Base-by-base conservation (phyloP, 2,329 filamentous ascomycete species). In the Cryphonectria naterciae region DNA sequence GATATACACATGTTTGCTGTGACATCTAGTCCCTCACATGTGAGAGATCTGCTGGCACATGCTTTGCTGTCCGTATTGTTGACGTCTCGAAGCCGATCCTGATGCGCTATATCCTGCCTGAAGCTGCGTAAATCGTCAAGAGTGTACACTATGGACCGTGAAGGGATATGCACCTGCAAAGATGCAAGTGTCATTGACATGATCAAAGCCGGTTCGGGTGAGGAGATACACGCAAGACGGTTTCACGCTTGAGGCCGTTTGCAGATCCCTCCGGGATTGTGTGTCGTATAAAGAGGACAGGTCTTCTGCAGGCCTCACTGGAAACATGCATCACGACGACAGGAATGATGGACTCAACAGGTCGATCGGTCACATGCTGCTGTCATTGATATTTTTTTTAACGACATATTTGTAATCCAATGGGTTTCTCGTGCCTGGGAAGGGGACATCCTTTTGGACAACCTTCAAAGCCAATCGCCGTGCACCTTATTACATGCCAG, bases 401-500 rank as follows among this genome's bases (percentile, higher is more conserved):
- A 22, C 2, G 1, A 17, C 13, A 4, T 43, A 8, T 22, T 8
- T 19, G 19, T 19, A 46, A 5, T 49, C 17, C 17, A 22, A 8
- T 49, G 6, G 6, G 22, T 22, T 22, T 8, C 19, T 49, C 17
- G 19, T 22, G 6, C 17, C 37, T 11, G 17, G 19, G 5, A 6
- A 6, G 1, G 2, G 22, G 22, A 7, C 43, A 8, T 5, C 17
- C 4, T 49, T 19, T 22, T 19, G 6, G 43, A 8, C 2, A 22
- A 49, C 35, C 32, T 54, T 28, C 22, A 13, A 28, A 43, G 5
- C 7, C 15, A 2, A 11, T 7, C 7, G 63, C n/a, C 60, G 13
- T 56, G 65, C 11, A 43, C 82, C 82, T 37, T 13, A 32, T 60
- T 37, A 68, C 58, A 63, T 39, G 17, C 67, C 67, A 68, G 80